A percentile compares a stretch with the other conserved stretches of the same genome.
phyloP scores from a whole-genome alignment of 169 alveolate species.

The Miamiensis avidus region DNA sequence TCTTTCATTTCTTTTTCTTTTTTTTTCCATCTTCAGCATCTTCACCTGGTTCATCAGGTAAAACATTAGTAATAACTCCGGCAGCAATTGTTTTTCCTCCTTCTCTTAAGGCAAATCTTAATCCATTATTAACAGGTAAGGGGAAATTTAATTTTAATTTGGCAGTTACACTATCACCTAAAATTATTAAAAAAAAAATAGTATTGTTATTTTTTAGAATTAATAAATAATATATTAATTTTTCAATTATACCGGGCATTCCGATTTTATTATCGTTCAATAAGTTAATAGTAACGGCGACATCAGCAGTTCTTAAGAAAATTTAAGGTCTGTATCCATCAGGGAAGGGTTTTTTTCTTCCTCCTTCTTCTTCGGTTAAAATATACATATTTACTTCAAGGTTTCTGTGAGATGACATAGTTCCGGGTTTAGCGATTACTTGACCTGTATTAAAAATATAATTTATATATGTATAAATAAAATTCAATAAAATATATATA shows the following conservation, averaged over 20 bases:
- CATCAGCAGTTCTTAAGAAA: constrained; percentile 95
- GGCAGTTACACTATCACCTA: constrained; percentile 33
- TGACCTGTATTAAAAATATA: constrained; percentile 7
- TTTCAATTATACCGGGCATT: constrained; percentile 74
- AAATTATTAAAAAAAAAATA: no score
- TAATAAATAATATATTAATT: no score
- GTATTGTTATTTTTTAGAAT: background rate
- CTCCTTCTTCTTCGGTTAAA: constrained; percentile 95
- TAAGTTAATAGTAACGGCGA: constrained; percentile 88
- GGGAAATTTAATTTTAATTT: constrained; percentile 39
- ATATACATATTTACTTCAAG: constrained; percentile 92
- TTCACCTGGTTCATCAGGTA: constrained; percentile 38
- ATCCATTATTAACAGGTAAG: constrained; percentile 55
- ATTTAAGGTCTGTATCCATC: constrained; percentile 95
- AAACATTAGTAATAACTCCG: constrained; percentile 85
- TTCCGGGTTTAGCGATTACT: constrained; percentile 88
- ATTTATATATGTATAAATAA: background rate
- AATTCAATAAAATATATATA: no score
- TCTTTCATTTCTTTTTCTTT: no score
- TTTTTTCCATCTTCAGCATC: background rate
- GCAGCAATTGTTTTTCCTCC: constrained; percentile 96
- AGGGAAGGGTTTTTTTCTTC: constrained; percentile 94
- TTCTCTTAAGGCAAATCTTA: constrained; percentile 94
- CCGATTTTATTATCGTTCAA: constrained; percentile 88
- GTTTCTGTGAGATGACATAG: constrained; percentile 79